Conservation (phyloP, 2,329 filamentous ascomycete genomes). For the Cercospora canescens region DNA sequence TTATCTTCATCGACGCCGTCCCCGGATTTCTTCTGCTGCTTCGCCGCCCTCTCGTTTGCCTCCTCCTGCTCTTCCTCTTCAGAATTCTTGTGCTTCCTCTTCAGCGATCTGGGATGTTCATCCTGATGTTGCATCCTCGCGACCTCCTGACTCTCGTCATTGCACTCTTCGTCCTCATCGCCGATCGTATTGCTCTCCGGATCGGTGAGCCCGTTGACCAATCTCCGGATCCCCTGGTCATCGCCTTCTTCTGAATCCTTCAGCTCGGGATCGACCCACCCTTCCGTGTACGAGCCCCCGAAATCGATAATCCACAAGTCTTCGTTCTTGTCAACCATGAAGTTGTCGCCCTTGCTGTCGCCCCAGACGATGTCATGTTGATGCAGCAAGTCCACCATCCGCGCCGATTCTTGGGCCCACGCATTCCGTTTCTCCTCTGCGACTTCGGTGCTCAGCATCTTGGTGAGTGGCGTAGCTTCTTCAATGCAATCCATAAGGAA, state of each 20-base stretch:
- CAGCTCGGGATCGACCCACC: slow-evolving; percentile 40
- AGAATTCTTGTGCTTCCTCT: slow-evolving; percentile 8
- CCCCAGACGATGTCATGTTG: slow-evolving; percentile 40
- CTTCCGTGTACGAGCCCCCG: slow-evolving; percentile 40
- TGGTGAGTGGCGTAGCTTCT: slow-evolving; percentile 34
- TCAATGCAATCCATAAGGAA: slow-evolving; percentile 37
- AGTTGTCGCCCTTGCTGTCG: slow-evolving; percentile 43
- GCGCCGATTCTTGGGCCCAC: slow-evolving; percentile 34
- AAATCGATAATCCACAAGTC: slow-evolving; percentile 43
- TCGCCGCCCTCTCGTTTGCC: slow-evolving; percentile 1
- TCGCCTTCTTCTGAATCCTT: slow-evolving; percentile 39
- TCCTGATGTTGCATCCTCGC: slow-evolving; percentile 5
- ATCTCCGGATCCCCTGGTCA: slow-evolving; percentile 31
- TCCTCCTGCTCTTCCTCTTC: slow-evolving; percentile 6
- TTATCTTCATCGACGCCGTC: not conserved
- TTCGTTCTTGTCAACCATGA: slow-evolving; percentile 40
- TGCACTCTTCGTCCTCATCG: slow-evolving; percentile 17
- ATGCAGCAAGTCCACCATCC: slow-evolving; percentile 36
- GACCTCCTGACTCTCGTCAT: slow-evolving; percentile 2
- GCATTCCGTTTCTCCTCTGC: slow-evolving; percentile 32
- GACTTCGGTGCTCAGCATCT: slow-evolving; percentile 33
- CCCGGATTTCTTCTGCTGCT: slow-evolving; percentile 11
- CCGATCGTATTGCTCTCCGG: slow-evolving; percentile 24
- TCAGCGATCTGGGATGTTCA: slow-evolving; percentile 1
- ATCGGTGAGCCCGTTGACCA: slow-evolving; percentile 34